Conservation (phyloP, 768 basidiomycete genomes). For the Russula griseocarnosa region DNA sequence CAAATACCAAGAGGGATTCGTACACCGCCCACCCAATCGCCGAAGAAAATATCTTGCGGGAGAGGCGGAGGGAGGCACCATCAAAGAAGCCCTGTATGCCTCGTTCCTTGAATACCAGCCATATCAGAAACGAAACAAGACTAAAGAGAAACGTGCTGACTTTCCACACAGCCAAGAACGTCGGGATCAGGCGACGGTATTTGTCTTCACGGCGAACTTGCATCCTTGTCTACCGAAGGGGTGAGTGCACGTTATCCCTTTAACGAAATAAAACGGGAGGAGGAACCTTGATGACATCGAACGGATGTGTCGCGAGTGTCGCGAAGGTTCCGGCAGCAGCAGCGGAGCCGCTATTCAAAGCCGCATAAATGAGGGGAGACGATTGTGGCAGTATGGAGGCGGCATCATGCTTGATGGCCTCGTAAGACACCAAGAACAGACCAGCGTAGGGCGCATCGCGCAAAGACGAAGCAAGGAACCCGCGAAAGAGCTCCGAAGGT, state of each 20-base stretch:
- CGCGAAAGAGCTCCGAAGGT: conserved; percentile 76
- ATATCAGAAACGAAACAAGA: conserved; percentile 4
- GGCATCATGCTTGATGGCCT: conserved; percentile 73
- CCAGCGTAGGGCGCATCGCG: conserved; percentile 95
- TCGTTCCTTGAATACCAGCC: conserved; percentile 56
- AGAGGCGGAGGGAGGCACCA: conserved; percentile 75
- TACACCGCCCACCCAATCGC: conserved; percentile 91
- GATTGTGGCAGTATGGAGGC: conserved; percentile 47
- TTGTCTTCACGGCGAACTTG: conserved; percentile 78
- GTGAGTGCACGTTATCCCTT: conserved; percentile 15
- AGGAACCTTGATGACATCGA: conserved; percentile 85
- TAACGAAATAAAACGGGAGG: not conserved
- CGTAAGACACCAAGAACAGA: conserved; percentile 83
- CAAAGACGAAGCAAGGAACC: conserved; percentile 82
- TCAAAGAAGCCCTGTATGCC: conserved; percentile 81
- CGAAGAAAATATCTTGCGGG: conserved; percentile 84
- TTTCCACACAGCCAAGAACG: conserved; percentile 61
- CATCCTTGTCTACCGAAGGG: conserved; percentile 66
- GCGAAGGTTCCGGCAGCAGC: conserved; percentile 81
- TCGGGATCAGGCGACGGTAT: conserved; percentile 68
- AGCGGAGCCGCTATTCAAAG: conserved; percentile 61
- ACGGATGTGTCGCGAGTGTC: conserved; percentile 84
- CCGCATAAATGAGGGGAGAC: conserved; percentile 45
- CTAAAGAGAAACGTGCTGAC: conserved; percentile 40
- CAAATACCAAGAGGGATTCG: conserved; percentile 67